Evolutionary conservation across 140 eudicot species (phyloP).

Genomic region (Bidens hawaiensis): DNA sequence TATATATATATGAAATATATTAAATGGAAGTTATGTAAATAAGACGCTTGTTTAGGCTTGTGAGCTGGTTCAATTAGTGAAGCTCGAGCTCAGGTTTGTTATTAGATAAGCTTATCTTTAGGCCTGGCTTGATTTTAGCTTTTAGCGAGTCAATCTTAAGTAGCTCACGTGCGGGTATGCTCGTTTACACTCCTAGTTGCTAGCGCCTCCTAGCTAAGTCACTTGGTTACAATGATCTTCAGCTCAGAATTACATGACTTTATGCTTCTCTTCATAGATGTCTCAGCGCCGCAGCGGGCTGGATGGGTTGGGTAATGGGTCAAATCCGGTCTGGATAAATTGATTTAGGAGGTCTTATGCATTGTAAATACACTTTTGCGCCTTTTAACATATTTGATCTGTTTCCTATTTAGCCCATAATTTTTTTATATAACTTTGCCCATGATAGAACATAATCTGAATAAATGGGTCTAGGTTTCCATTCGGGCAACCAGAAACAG

Average conservation of each 20-base stretch:
- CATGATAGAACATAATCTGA: not conserved
- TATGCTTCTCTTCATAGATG: not conserved
- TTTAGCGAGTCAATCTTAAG: no score
- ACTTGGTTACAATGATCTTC: not conserved
- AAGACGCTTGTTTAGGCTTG: no score
- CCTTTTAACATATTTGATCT: slow-evolving; percentile 1
- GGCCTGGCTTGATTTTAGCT: no score
- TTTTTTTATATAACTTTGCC: not conserved
- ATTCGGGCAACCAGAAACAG: not conserved
- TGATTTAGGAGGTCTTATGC: not conserved
- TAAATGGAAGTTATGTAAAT: no score
- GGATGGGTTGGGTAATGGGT: not conserved
- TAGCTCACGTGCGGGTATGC: no score
- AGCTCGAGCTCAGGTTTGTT: no score
- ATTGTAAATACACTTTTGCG: not conserved
- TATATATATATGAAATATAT: no score
- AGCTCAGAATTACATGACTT: not conserved
- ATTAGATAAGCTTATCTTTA: no score
- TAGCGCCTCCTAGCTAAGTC: not conserved
- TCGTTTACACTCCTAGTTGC: no score
- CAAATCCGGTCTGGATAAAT: not conserved
- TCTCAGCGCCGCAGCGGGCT: not conserved
- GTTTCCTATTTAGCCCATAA: not conserved
- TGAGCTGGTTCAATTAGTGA: no score
- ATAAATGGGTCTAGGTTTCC: no score